Conservation (phyloP, 2,329 filamentous ascomycete genomes). For the Xylaria arbuscula region DNA sequence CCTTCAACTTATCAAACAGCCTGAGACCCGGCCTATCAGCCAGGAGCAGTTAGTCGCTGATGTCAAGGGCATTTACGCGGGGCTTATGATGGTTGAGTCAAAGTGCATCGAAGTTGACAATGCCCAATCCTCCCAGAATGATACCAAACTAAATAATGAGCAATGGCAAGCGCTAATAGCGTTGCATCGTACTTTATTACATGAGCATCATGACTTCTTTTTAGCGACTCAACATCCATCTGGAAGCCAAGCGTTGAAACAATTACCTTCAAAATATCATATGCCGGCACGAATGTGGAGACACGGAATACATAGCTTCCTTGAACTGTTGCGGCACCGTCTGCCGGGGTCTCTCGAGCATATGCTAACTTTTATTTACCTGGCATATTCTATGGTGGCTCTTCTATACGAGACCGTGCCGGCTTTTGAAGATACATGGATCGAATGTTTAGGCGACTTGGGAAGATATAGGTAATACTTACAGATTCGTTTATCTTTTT, state of each 20-base stretch:
- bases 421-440: conserved; percentile 1
- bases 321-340: not conserved
- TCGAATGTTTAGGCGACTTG: not conserved
- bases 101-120: conserved; percentile 88
- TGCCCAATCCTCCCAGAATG: conserved; percentile 62
- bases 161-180: conserved; percentile 89
- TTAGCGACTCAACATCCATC: not conserved
- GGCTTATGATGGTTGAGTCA: conserved; percentile 86
- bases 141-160: conserved; percentile 65
- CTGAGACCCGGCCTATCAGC: conserved; percentile 68
- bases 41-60: conserved; percentile 84
- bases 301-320: not conserved
- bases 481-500: not conserved
- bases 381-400: not conserved
- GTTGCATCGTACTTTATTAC: conserved; percentile 64
- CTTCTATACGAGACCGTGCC: not conserved
- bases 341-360: not conserved
- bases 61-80: conserved; percentile 85
- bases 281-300: not conserved
- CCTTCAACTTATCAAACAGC: conserved; percentile 44
- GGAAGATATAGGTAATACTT: not conserved
- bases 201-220: not conserved
- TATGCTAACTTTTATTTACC: conserved; percentile 1
- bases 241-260: not conserved
- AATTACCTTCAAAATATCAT: not conserved